Percentiles rank a stretch among this genome's conserved stretches.
Evolutionary conservation across 202 grass and related monocot species (phyloP).

Genomic region (Saccharum hybrid): DNA sequence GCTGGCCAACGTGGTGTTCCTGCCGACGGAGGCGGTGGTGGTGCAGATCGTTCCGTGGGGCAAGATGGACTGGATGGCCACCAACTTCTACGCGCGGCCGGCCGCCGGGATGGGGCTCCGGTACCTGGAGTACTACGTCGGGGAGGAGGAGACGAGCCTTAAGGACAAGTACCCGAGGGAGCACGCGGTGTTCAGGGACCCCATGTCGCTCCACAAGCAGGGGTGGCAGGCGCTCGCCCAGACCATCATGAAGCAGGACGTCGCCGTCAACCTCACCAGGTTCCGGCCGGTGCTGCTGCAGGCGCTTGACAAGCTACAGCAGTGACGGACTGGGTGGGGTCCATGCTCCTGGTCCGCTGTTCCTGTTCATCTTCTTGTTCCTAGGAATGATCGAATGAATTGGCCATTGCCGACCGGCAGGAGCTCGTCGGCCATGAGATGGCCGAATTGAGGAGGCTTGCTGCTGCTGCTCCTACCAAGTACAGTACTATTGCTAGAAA

Average conservation of each 20-base stretch:
- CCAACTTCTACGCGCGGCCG: slow-evolving; percentile 61
- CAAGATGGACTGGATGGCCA: slow-evolving; percentile 71
- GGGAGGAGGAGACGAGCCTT: slow-evolving; percentile 65
- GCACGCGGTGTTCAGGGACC: slow-evolving; percentile 68
- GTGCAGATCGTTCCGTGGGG: slow-evolving; percentile 78
- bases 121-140: slow-evolving; percentile 73
- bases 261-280: slow-evolving; percentile 56
- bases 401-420: neutral
- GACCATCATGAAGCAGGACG: slow-evolving; percentile 74
- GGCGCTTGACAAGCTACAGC: slow-evolving; percentile 69
- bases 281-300: slow-evolving; percentile 63
- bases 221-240: slow-evolving; percentile 55
- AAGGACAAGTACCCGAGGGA: slow-evolving; percentile 60
- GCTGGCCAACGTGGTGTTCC: slow-evolving; percentile 68
- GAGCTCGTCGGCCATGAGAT: neutral
- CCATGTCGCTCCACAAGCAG: slow-evolving; percentile 54
- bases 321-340: neutral
- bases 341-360: too few species aligned
- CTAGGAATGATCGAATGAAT: too few species aligned
- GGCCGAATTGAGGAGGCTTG: neutral
- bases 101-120: slow-evolving; percentile 57
- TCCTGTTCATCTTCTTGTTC: too few species aligned
- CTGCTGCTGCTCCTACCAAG: neutral
- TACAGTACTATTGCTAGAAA: neutral
- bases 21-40: slow-evolving; percentile 53